Base-by-base conservation (phyloP, 2,329 filamentous ascomycete genomes). In the Trichoderma sp. region DNA sequence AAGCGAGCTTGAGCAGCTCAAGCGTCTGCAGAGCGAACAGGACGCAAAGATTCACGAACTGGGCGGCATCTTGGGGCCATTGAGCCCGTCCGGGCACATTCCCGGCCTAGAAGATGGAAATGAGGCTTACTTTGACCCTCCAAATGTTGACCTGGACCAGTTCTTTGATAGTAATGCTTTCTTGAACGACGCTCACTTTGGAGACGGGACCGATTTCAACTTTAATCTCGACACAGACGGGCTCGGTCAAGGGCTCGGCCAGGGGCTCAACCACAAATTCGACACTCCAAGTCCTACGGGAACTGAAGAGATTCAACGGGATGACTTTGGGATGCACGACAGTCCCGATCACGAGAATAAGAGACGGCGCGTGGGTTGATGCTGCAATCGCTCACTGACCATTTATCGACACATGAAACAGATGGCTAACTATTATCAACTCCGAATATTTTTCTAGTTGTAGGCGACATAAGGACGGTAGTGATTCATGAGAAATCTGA, bases 81-180 rank as follows among this genome's bases (percentile, higher is more conserved):
- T 97, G 13, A 94, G 90, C 73, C 93, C 93, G 0, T 92, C 88
- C 0, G 93, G 92, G 5, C 86, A 87, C 17, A 92, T 97, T 39
- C 91, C 92, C 1, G 92, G 92, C 5, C 78, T 95, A 2, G 82
- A 81, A 1, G 83, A 85, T 3, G 76, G 72, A 17, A 67, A 71
- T 22, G 77, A 76, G 19, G 74, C 74, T 37, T 76, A 77, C 70
- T 79, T 80, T 73, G 74, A 80, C 67, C 68, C 75, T 39, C 71
- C 75, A 12, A 78, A 78, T 39, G 75, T 84, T 15, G 84, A 87
- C 66, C 75, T 86, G 6, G 84, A 86, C 59, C 82, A 86, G 72
- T 87, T 80, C 10, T 85, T 85, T 70, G 77, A 80, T 37, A 80
- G 79, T 61, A 81, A 80, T 65, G 79, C 78, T 0, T 77, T 81